Percentiles rank a stretch among this genome's conserved stretches.
Evolutionary conservation across 805 yeast genomes (phyloP).

Genomic region (Pichia scutulata): DNA sequence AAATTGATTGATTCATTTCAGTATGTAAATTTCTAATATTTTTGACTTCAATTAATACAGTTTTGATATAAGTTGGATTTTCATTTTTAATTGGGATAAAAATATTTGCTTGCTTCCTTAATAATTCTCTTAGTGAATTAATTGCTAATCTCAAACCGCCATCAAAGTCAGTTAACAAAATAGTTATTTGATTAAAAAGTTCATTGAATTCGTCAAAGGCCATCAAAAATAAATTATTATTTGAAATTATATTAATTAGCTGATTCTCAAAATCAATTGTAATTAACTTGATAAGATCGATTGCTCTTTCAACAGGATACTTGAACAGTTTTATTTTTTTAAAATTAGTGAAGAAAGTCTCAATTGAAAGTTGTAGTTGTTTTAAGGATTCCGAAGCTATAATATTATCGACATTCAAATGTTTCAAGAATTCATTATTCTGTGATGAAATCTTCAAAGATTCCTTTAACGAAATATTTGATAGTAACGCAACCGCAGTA

Average conservation of each 20-base stretch:
- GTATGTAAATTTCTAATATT: not conserved
- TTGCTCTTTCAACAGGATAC: slow-evolving; percentile 59
- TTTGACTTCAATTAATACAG: not conserved
- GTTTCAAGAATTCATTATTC: slow-evolving; percentile 59
- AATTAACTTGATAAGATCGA: slow-evolving; percentile 58
- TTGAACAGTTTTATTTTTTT: slow-evolving; percentile 50
- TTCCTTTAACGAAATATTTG: slow-evolving; percentile 62
- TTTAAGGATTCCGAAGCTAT: slow-evolving; percentile 37
- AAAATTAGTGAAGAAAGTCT: slow-evolving; percentile 49
- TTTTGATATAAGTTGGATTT: slow-evolving; percentile 25
- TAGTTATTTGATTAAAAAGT: slow-evolving; percentile 19
- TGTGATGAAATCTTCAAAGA: slow-evolving; percentile 42
- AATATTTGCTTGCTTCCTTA: slow-evolving; percentile 66
- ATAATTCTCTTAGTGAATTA: slow-evolving; percentile 61
- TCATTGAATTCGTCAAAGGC: slow-evolving; percentile 32
- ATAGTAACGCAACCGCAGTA: slow-evolving; percentile 61
- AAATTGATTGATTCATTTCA: not conserved
- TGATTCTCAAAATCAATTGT: slow-evolving; percentile 47
- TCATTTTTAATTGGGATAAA: slow-evolving; percentile 56
- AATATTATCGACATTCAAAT: slow-evolving; percentile 60
- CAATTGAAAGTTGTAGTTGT: slow-evolving; percentile 38
- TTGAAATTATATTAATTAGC: slow-evolving; percentile 32
- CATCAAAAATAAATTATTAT: slow-evolving; percentile 35
- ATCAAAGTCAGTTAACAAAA: slow-evolving; percentile 48
- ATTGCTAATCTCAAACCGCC: slow-evolving; percentile 54